phyloP scores from a whole-genome alignment of 352 stramenopile species.

The Pythium chondricola region DNA sequence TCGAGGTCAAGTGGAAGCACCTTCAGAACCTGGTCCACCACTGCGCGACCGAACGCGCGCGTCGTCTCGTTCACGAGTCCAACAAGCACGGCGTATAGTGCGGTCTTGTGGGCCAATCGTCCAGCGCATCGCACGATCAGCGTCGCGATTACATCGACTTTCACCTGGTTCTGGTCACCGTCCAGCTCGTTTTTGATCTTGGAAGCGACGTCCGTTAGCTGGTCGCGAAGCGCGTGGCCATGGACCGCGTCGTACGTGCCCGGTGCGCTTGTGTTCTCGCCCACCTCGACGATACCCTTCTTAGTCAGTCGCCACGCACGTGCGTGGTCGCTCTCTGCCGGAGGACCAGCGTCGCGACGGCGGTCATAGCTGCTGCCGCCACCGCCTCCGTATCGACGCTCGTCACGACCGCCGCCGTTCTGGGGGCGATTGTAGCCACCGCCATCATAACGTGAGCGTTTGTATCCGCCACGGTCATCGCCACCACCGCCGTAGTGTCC shows the following conservation, averaged over 20 bases:
- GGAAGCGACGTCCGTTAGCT: constrained; percentile 32
- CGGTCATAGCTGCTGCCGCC: constrained; percentile 22
- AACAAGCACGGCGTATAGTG: constrained; percentile 58
- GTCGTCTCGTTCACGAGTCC: constrained; percentile 65
- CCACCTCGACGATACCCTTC: constrained; percentile 67
- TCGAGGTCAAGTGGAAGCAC: constrained; percentile 52
- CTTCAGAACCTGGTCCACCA: constrained; percentile 31
- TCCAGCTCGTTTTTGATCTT: constrained; percentile 52
- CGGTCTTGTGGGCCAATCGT: constrained; percentile 63
- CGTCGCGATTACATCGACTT: constrained; percentile 43
- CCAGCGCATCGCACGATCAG: constrained; percentile 48
- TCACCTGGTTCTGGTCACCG: constrained; percentile 41
- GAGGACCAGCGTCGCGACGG: constrained; percentile 11
- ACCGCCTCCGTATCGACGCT: constrained; percentile 28
- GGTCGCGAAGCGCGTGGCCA: constrained; percentile 30
- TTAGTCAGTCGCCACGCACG: constrained; percentile 67
- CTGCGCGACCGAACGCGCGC: constrained; percentile 40
- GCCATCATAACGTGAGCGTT: constrained; percentile 38
- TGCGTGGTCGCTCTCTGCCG: constrained; percentile 53
- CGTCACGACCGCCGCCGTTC: constrained; percentile 15
- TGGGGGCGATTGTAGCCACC: constrained; percentile 19
- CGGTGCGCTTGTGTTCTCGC: constrained; percentile 25
- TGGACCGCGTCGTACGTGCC: constrained; percentile 26
- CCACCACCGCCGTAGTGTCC: constrained; percentile 6
- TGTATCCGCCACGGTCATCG: constrained; percentile 26